These are phyloP conservation scores for Cryptosporidium xiaoi DNA, from an alignment of 169 alveolate genomes.

Conservation along the genomic window DNA sequence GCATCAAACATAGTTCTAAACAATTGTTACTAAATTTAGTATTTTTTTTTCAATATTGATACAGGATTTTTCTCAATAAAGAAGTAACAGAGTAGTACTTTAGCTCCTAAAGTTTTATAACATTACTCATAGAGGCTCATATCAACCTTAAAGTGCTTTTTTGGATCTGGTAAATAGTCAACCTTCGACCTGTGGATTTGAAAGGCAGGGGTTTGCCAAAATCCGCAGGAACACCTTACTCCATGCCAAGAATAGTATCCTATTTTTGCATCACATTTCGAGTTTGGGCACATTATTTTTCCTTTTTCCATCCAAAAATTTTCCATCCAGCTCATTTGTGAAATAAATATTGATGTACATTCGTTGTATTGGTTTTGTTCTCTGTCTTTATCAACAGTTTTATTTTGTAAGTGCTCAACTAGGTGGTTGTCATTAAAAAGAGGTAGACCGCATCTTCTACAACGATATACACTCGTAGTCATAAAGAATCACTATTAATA, in stretches of 20 bases:
- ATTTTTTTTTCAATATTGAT: neutral
- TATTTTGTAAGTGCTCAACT: conserved; percentile 1
- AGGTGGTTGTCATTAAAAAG: conserved; percentile 35
- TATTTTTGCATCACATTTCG: conserved; percentile 31
- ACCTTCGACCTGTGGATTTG: conserved; percentile 54
- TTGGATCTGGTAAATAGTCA: conserved; percentile 42
- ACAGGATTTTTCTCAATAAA: neutral
- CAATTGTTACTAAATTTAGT: too few relatives aligned
- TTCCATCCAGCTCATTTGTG: conserved; percentile 46
- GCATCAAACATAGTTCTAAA: too few relatives aligned
- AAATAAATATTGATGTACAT: conserved; percentile 47
- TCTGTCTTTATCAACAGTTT: neutral
- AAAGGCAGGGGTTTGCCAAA: conserved; percentile 66
- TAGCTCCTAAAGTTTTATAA: too few relatives aligned
- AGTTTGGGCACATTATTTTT: conserved; percentile 45
- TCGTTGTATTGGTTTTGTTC: neutral
- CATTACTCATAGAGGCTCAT: conserved; percentile 11
- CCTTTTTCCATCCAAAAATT: conserved; percentile 24
- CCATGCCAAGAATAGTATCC: conserved; percentile 69
- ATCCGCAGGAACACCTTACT: conserved; percentile 58
- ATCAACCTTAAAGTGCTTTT: neutral
- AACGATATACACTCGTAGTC: conserved; percentile 5
- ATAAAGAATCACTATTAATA: too few relatives aligned
- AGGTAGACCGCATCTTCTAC: conserved; percentile 42
- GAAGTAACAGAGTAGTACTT: neutral